phyloP scores from a whole-genome alignment of 257 asterid species.

The Ligustrum vulgare region DNA sequence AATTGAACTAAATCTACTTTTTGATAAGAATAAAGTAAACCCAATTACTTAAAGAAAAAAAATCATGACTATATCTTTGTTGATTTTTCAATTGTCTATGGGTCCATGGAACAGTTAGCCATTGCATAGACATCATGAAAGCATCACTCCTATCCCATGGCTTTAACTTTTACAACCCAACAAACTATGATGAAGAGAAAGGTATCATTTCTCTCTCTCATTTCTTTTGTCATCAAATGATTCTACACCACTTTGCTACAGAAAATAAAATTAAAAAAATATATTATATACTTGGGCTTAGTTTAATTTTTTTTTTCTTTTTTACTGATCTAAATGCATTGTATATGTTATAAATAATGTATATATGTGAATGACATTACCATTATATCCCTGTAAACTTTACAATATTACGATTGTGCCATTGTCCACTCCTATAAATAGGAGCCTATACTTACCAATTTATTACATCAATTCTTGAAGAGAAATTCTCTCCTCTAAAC shows the following conservation, averaged over 20 bases:
- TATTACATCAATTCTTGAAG: too few relatives aligned
- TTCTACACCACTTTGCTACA: slow-evolving; percentile 9
- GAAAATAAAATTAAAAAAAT: neutral
- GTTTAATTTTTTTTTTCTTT: neutral
- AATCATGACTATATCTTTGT: slow-evolving; percentile 18
- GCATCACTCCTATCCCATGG: slow-evolving; percentile 30
- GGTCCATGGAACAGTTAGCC: slow-evolving; percentile 31
- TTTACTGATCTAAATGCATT: neutral
- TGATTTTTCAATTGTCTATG: slow-evolving; percentile 23
- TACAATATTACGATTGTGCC: too few relatives aligned
- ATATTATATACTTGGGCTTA: neutral
- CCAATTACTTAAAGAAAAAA: slow-evolving; percentile 7
- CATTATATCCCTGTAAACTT: too few relatives aligned
- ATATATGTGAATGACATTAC: too few relatives aligned
- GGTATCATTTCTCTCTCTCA: slow-evolving; percentile 27
- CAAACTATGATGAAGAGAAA: slow-evolving; percentile 32
- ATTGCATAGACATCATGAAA: slow-evolving; percentile 34
- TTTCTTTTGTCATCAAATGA: slow-evolving; percentile 13
- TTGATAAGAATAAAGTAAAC: slow-evolving; percentile 22
- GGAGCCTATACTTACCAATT: too few relatives aligned
- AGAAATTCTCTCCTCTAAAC: too few relatives aligned
- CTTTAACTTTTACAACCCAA: slow-evolving; percentile 42
- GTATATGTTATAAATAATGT: too few relatives aligned
- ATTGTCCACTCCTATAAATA: too few relatives aligned
- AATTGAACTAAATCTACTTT: neutral